Evolutionary conservation across 1,284 basidiomycete genomes (phyloP), one percentile per base, ranked within the genome.

Genomic region (Pisolithus thermaeus): DNA sequence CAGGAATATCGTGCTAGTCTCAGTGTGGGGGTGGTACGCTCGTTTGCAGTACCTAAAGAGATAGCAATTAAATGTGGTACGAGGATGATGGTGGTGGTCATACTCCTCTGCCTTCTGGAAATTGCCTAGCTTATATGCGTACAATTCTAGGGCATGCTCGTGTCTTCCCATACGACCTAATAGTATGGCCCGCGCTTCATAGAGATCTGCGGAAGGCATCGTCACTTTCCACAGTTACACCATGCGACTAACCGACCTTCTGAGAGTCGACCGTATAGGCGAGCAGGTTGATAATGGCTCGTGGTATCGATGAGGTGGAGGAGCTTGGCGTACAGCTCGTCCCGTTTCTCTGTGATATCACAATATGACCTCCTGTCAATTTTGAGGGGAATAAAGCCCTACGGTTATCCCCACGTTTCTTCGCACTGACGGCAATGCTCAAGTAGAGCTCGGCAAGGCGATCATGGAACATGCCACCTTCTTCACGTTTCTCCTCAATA

Each of bases 131-230:
- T 83, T 81, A 63, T 96, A 88, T 1, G 95, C 93, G 66, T 98
- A 98, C 25, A 97, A 81, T 62, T 92, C 87, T 23, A 99, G 79
- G 0, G 96, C 96, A 54, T 87, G 90, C 59, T 96, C 91, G 61
- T 99, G 94, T 53, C 91, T 84, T 0, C 91, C 92, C 54, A 98
- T 77, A 20, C 90, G 80, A 3, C 96, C 97, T 4, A 98, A 74
- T 3, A 99, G 76, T 51, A 96, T 82, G 0, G 97, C 96, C 37
- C 93, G 83, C 1, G 91, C 92, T 65, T 96, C 90, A 53, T 81
- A 90, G 46, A 94, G 74, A 58, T 91, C 91, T 87, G 61, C 4
- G n/a, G 4, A 11, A 23, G 52, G 38, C 11, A 38, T 41, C 49
- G 12, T 16, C 7, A 41, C 57, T 2, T 39, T 50, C 23, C 36